A percentile compares a stretch with the other conserved stretches of the same genome.
Evolutionary conservation across 345 rosid species (phyloP).

Genomic region (Cardiospermum halicacabum): DNA sequence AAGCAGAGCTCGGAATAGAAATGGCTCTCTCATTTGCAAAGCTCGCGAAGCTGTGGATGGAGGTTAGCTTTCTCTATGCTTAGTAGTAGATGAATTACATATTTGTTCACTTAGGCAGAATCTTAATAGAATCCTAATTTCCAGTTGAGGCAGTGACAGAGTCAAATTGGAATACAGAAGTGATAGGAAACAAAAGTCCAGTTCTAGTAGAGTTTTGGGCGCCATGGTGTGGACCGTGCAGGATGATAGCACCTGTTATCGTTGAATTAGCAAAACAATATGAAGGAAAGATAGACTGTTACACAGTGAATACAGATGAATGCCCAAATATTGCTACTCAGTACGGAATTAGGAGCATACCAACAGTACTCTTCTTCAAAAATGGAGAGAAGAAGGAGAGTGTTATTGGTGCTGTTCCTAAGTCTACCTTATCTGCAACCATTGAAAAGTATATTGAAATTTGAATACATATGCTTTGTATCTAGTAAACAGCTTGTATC

Average conservation of each 20-base stretch:
- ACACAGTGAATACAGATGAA: slow-evolving; percentile 68
- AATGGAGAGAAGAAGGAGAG: slow-evolving; percentile 74
- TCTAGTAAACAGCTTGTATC: background rate
- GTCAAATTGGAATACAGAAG: slow-evolving; percentile 43
- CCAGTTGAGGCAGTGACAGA: slow-evolving; percentile 59
- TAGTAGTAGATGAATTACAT: background rate
- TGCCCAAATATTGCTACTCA: slow-evolving; percentile 53
- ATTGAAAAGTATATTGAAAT: slow-evolving; percentile 49
- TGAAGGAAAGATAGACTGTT: slow-evolving; percentile 53
- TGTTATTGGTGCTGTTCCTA: slow-evolving; percentile 74
- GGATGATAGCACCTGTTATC: slow-evolving; percentile 61
- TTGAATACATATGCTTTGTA: slow-evolving; percentile 10
- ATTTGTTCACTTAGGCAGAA: no score
- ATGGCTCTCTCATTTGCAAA: slow-evolving; percentile 43
- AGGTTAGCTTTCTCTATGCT: slow-evolving; percentile 49
- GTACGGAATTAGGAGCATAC: slow-evolving; percentile 71
- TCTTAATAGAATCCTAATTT: no score
- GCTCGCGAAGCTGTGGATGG: slow-evolving; percentile 53
- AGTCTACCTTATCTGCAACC: slow-evolving; percentile 48
- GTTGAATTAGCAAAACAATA: slow-evolving; percentile 65
- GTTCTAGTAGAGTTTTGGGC: slow-evolving; percentile 83
- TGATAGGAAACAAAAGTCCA: slow-evolving; percentile 35
- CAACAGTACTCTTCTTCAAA: slow-evolving; percentile 64
- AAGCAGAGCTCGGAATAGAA: slow-evolving; percentile 20
- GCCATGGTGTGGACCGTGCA: slow-evolving; percentile 82